Base-by-base conservation (phyloP, 139 green algal genomes). In the Axilococcus clingmanii region DNA sequence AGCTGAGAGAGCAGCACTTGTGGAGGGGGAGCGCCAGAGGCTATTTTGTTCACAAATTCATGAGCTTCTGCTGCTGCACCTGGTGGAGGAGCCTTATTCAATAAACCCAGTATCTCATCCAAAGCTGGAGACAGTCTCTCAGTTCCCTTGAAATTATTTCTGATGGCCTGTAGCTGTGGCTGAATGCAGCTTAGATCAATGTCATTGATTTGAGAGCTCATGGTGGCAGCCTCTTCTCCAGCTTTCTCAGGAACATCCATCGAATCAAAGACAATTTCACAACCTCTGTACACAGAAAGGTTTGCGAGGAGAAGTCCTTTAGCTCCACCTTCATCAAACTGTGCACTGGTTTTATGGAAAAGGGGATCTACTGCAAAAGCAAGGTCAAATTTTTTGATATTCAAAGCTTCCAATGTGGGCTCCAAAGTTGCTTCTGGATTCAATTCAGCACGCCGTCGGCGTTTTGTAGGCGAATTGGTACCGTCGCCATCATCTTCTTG, bases 311-410 rank as follows among this genome's bases (percentile, higher is more conserved):
- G 72, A 37, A 93, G 69, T 7, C 83, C 83, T 55, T 65, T 56
- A 28, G 79, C 68, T 23, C 79, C 79, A 33, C 78, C 86, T 58
- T 88, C 80, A 55, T 95, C 86, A 69, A 95, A 95, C 63, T 93
- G 80, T 3, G 82, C 82, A 11, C 71, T 84, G 6, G 77, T 95
- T 38, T 83, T 78, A 41, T 93, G 78, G 66, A 95, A 95, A 48
- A 88, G 65, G 7, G 80, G 80, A 70, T 88, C 80, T 12, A 84
- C 70, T 7, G 67, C 60, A 53, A 82, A 84, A 2, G 72, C 67
- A 33, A 80, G 41, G 35, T 91, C 84, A 30, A 86, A 72, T 46
- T 85, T 83, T 58, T 93, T 93, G 25, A 79, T 57, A 31, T 81
- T 80, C 11, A 94, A 66, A 11, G 72, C 63, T 22, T 87, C 82